Evolutionary conservation across 306 rosid species (phyloP).

Genomic region (Clitoria ternatea): DNA sequence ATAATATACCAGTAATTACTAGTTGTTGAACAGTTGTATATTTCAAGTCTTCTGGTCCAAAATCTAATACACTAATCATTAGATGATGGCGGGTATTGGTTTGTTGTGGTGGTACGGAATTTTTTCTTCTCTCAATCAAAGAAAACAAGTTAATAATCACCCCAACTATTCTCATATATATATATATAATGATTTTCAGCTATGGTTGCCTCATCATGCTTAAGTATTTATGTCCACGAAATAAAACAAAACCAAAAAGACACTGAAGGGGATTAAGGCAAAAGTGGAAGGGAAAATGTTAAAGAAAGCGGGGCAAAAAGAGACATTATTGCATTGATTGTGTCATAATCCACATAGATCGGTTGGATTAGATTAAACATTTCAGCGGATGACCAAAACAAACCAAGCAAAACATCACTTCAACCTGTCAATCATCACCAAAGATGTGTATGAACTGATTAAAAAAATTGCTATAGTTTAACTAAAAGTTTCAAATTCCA

Average conservation of each 20-base stretch:
- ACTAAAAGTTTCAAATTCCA: too few species aligned
- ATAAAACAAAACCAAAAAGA: not conserved
- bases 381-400: not conserved
- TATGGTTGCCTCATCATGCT: conserved; percentile 20
- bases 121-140: conserved; percentile 15
- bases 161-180: conserved; percentile 13
- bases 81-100: conserved; percentile 9
- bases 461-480: too few species aligned
- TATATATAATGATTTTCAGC: not conserved
- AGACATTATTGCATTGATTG: conserved; percentile 13
- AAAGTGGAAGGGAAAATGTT: not conserved
- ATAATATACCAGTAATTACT: conserved; percentile 9
- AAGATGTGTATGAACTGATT: too few species aligned
- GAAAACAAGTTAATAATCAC: conserved; percentile 9
- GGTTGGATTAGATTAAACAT: not conserved
- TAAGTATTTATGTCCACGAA: not conserved
- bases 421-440: too few species aligned
- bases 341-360: conserved; percentile 13
- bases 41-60: conserved; percentile 26
- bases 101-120: conserved; percentile 28
- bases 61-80: conserved; percentile 41
- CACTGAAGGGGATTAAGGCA: not conserved
- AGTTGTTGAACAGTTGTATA: conserved; percentile 33
- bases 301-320: conserved; percentile 1
- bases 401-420: not conserved